Evolutionary conservation across 176 grass and related monocot genomes (phyloP).

Genomic region (Bromus sterilis): DNA sequence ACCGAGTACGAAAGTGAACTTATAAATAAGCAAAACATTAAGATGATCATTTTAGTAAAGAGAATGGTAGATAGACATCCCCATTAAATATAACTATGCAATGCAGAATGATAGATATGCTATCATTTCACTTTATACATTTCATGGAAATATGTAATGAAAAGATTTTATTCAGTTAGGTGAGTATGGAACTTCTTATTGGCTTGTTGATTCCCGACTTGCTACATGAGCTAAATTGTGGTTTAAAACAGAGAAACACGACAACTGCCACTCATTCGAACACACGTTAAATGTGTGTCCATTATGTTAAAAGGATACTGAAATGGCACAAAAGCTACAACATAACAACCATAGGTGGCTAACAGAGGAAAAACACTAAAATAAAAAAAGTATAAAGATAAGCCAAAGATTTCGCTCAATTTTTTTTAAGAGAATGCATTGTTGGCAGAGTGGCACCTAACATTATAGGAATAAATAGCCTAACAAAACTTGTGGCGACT

Average conservation of each 20-base stretch:
- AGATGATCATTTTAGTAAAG: background rate
- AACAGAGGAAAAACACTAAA: background rate
- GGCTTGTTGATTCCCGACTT: background rate
- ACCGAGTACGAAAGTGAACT: constrained; percentile 82
- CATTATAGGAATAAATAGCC: background rate
- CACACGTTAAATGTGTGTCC: background rate
- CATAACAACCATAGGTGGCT: background rate
- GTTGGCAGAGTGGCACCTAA: background rate
- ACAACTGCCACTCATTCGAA: background rate
- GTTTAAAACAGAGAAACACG: background rate
- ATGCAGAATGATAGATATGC: background rate
- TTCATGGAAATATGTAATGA: background rate
- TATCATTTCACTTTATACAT: background rate
- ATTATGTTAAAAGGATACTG: background rate
- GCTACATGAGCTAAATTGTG: background rate
- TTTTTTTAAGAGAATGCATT: background rate
- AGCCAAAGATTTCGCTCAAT: background rate
- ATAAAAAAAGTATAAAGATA: background rate
- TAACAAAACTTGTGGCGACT: background rate
- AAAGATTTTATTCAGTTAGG: background rate
- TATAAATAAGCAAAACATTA: constrained; percentile 15
- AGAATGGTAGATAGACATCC: background rate
- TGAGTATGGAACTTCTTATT: background rate
- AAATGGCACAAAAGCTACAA: background rate
- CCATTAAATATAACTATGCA: background rate